Base-by-base conservation (phyloP, 805 yeast species). In the Barnettozyma botsteinii region DNA sequence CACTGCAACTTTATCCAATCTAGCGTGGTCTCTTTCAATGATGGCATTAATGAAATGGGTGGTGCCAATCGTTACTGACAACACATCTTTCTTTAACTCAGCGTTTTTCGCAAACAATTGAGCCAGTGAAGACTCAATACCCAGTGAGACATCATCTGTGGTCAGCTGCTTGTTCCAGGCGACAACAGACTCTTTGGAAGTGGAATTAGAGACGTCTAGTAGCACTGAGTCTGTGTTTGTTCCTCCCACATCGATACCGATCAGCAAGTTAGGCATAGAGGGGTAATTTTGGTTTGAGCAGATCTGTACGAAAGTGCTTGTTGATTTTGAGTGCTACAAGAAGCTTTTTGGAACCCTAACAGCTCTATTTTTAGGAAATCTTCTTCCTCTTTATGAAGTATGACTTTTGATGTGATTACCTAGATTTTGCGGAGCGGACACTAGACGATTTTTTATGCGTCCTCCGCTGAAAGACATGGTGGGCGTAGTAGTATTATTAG, bases 241-340 rank as follows among this genome's bases (percentile, higher is more conserved):
- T 9, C 75, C 75, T 20, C 75, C 75, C 22, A 70, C 74, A 54
- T 71, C 75, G 12, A 70, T 66, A 22, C 75, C 76, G 35, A 69
- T 66, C 4, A 65, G 50, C 23, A 56, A 37, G n/a, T n/a, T n/a
- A n/a, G n/a, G n/a, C n/a, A n/a, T n/a, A n/a, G n/a, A n/a, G n/a
- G n/a, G n/a, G n/a, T n/a, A n/a, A n/a, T n/a, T n/a, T n/a, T n/a
- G n/a, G n/a, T n/a, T n/a, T n/a, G n/a, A n/a, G n/a, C n/a, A n/a
- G n/a, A n/a, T n/a, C n/a, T n/a, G n/a, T n/a, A n/a, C n/a, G n/a
- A n/a, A n/a, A n/a, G n/a, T n/a, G n/a, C n/a, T n/a, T n/a, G n/a
- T n/a, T n/a, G n/a, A n/a, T n/a, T n/a, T n/a, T n/a, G n/a, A n/a
- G n/a, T n/a, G n/a, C n/a, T n/a, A n/a, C n/a, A n/a, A n/a, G n/a